Conservation (phyloP, 768 basidiomycete genomes). For the Tephrocybe sp. region DNA sequence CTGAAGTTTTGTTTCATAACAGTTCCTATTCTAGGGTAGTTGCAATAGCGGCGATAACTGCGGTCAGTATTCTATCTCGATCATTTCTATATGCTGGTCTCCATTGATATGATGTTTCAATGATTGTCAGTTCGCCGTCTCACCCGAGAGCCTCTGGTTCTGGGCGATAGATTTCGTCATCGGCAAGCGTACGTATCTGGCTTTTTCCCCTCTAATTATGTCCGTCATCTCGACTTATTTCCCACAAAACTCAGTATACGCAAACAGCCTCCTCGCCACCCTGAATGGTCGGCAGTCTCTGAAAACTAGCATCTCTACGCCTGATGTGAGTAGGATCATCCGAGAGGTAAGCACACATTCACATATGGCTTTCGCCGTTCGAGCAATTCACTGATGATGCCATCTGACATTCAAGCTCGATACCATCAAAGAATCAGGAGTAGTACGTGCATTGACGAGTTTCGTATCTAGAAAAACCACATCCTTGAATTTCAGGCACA, state of each 20-base stretch:
- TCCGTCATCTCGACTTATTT: not conserved
- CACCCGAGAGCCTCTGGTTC: not conserved
- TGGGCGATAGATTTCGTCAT: slow-evolving; percentile 3
- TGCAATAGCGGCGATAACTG: not conserved
- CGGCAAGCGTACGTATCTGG: not conserved
- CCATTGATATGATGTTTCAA: not conserved
- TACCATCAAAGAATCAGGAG: no score
- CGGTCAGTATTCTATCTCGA: not conserved
- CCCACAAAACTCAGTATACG: not conserved
- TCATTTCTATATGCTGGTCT: no score
- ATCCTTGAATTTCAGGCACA: no score
- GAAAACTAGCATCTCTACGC: not conserved
- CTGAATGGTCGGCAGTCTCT: not conserved
- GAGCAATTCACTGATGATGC: no score
- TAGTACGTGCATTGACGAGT: no score
- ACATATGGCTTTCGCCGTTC: no score
- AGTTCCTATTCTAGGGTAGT: not conserved
- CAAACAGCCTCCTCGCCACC: not conserved
- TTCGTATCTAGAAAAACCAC: no score
- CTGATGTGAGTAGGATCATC: not conserved
- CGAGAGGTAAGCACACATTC: not conserved
- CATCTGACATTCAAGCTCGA: no score
- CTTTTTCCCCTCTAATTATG: not conserved
- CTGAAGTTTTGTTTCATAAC: not conserved
- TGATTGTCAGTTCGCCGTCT: not conserved